Evolutionary conservation across 495 filamentous ascomycete genomes (phyloP), one percentile per base, ranked within the genome.

Genomic region (Penicillium antarcticum): DNA sequence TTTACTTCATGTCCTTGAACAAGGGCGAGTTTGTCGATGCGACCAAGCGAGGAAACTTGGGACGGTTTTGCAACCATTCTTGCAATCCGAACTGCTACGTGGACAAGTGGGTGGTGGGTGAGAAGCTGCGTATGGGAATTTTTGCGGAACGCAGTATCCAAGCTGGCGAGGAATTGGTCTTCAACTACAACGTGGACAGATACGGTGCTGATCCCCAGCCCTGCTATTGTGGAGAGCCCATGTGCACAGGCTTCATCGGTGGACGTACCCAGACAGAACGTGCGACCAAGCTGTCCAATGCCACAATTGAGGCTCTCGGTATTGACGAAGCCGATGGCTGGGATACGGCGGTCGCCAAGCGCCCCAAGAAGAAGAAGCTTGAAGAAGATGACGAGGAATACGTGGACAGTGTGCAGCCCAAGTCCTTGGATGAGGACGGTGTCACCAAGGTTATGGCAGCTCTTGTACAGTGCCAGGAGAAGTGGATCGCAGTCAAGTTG

Each of bases 41-140:
- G 10, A 99, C 94, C 24, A 97, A 95, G 63, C 95, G 88, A 64
- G 94, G 94, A 33, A 96, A 97, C 62, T 80, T 99, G 12, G 94
- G 92, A 33, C 84, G 94, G 17, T 99, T 99, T 64, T 97, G 95
- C 79, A 99, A 99, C 66, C 94, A 99, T 58, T 97, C 95, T 18
- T 99, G 94, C 80, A 96, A 94, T 64, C 94, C 94, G 1, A 99
- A 99, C 61, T 97, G 92, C 72, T 97, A 94, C 71, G 92, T 97
- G 55, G 94, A 99, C 74, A 99, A 99, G 68, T 99, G 94, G 94
- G 90, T 99, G 42, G 92, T 97, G 32, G 91, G 92, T n/a, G 88
- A 95, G 61, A 97, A 96, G 73, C 72, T 97, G 65, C 92, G 94
- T 61, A 97, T 99, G 94, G 94, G 94, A 53, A 97, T 99, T 56